Evolutionary conservation across 2,329 filamentous ascomycete genomes (phyloP).

Genomic region (Fusarium lateritium): DNA sequence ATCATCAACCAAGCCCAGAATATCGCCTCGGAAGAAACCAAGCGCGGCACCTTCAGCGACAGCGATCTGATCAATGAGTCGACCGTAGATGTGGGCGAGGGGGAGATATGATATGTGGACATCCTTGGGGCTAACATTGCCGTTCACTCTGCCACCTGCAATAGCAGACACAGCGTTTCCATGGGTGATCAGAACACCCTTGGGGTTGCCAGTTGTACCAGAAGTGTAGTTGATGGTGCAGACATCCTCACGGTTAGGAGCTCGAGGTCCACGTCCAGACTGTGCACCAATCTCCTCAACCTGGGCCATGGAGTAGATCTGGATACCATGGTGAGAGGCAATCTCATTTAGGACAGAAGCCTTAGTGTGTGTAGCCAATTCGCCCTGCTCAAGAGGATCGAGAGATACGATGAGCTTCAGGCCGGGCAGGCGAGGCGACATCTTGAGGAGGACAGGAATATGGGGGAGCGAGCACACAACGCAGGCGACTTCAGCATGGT

Average conservation of each 20-base stretch:
- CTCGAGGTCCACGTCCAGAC: slow-evolving; percentile 77
- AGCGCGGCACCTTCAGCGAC: slow-evolving; percentile 81
- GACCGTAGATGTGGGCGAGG: slow-evolving; percentile 93
- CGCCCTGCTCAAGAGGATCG: slow-evolving; percentile 85
- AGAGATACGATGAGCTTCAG: slow-evolving; percentile 91
- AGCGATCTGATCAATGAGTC: slow-evolving; percentile 83
- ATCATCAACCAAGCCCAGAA: slow-evolving; percentile 89
- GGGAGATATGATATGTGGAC: slow-evolving; percentile 89
- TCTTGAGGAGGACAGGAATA: slow-evolving; percentile 84
- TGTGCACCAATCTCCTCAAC: slow-evolving; percentile 86
- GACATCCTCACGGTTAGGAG: slow-evolving; percentile 81
- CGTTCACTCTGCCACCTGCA: slow-evolving; percentile 70
- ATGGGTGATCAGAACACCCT: slow-evolving; percentile 88
- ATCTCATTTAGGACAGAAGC: slow-evolving; percentile 81
- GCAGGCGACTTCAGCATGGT: slow-evolving; percentile 83
- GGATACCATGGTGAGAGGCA: slow-evolving; percentile 80
- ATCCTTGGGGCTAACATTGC: slow-evolving; percentile 67
- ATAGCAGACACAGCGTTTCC: slow-evolving; percentile 83
- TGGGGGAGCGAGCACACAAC: slow-evolving; percentile 86
- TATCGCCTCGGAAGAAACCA: slow-evolving; percentile 95
- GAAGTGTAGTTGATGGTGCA: slow-evolving; percentile 95
- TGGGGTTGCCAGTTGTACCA: slow-evolving; percentile 85
- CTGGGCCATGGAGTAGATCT: slow-evolving; percentile 83
- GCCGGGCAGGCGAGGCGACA: slow-evolving; percentile 80
- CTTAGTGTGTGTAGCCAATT: slow-evolving; percentile 84